Conservation (phyloP, 148 eudicot species). For the Arbutus unedo region DNA sequence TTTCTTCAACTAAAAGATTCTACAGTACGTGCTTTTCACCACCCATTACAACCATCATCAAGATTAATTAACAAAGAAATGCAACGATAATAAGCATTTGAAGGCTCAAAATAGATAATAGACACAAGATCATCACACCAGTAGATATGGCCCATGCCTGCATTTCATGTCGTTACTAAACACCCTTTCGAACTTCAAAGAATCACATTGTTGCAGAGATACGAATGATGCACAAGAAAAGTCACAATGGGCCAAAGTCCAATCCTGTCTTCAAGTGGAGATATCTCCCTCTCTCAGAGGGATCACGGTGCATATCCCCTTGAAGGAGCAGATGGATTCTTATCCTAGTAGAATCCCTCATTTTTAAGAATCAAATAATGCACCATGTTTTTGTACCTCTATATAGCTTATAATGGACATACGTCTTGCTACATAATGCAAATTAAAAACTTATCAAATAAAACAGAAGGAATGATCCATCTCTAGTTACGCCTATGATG, state of each 20-base stretch:
- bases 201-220: neutral
- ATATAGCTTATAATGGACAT: neutral
- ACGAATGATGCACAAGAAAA: neutral
- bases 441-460: neutral
- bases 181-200: neutral
- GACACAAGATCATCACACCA: neutral
- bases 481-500: neutral
- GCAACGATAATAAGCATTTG: neutral
- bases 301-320: neutral
- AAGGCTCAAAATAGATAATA: neutral
- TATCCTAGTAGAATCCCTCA: neutral
- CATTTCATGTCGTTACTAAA: neutral
- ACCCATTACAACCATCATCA: neutral
- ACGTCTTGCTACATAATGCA: neutral
- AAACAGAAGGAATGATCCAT: neutral
- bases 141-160: neutral
- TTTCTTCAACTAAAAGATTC: conserved; percentile 1
- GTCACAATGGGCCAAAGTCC: neutral
- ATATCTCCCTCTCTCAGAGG: neutral
- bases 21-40: neutral
- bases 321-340: neutral
- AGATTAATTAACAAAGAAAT: neutral
- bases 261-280: neutral
- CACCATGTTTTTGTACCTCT: neutral
- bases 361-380: neutral